Evolutionary conservation across 768 basidiomycete genomes (phyloP), one percentile per base, ranked within the genome.

Genomic region (Leccinum arenicola): DNA sequence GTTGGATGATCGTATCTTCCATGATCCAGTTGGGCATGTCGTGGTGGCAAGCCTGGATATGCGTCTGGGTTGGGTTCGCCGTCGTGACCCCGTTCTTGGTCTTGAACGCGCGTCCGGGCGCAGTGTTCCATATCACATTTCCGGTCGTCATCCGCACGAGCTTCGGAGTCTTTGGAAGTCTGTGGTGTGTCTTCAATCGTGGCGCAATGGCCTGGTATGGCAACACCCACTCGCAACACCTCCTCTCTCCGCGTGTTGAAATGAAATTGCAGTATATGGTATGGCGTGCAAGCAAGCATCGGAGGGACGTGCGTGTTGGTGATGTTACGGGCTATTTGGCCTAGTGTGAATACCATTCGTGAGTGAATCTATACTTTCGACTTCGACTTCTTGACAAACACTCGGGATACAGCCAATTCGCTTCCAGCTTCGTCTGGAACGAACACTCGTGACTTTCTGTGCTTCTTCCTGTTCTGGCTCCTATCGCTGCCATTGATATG

Each of bases 21-120:
- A 88, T 90, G 88, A 80, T 86, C 33, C 82, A 87, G 61, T 73
- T 84, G 29, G 86, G 87, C 3, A 79, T 91, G 31, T 86, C 86
- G 0, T 91, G 88, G 89, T 92, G 88, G 89, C 87, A 91, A 70
- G 86, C 91, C 15, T 89, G 91, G 88, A 79, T 93, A 54, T 91
- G 86, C 59, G 87, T 88, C 12, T 89, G 85, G 87, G 63, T 88
- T 36, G 85, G 78, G 50, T 88, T 78, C 70, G 82, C 68, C 1
- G 60, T 84, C 57, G 82, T 83, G 21, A 84, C 87, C 2, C 84
- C 84, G 0, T 87, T 95, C 74, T 80, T 93, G 59, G 85, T 86
- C 25, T 70, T 89, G 62, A 93, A 92, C 67, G 91, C 88, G 25
- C 82, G 87, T 27, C 88, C 87, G 5, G 89, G 90, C 51, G 90